These are phyloP conservation scores for Ilyonectria mors-panacis DNA, from an alignment of 2,329 filamentous ascomycete genomes.

Conservation along the genomic window DNA sequence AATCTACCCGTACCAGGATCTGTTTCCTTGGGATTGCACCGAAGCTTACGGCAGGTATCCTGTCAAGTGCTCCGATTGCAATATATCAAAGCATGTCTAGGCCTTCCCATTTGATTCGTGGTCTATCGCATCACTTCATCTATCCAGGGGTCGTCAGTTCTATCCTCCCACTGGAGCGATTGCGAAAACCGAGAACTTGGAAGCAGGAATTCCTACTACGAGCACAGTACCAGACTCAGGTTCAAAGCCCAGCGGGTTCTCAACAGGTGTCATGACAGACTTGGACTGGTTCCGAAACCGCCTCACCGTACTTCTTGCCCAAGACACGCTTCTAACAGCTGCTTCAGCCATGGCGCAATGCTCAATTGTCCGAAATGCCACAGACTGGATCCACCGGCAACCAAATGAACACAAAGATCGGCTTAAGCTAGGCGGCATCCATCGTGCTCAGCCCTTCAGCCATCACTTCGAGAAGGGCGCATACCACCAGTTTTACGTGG, in stretches of 20 bases:
- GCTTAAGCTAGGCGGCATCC: conserved; percentile 58
- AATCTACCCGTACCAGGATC: conserved; percentile 57
- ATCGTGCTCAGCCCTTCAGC: conserved; percentile 59
- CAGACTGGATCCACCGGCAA: conserved; percentile 52
- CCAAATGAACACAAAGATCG: conserved; percentile 46
- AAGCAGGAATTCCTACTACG: too few species aligned
- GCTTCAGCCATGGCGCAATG: conserved; percentile 55
- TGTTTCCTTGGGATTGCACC: conserved; percentile 65
- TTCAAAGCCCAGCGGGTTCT: conserved; percentile 10
- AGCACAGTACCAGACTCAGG: conserved; percentile 7
- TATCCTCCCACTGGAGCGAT: conserved; percentile 47
- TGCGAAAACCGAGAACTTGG: too few species aligned
- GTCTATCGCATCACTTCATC: conserved; percentile 58
- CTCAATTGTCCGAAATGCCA: conserved; percentile 47
- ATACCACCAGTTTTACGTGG: neutral
- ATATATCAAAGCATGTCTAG: conserved; percentile 61
- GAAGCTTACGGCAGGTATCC: conserved; percentile 58
- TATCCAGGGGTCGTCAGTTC: conserved; percentile 51
- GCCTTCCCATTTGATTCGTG: conserved; percentile 62
- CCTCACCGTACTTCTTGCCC: conserved; percentile 53
- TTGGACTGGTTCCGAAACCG: conserved; percentile 54
- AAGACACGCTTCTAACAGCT: conserved; percentile 48
- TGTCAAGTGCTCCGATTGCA: conserved; percentile 56
- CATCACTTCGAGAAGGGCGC: conserved; percentile 53
- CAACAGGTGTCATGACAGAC: too few species aligned